phyloP scores from a whole-genome alignment of 2,329 filamentous ascomycete species.

The Fusarium multiceps region DNA sequence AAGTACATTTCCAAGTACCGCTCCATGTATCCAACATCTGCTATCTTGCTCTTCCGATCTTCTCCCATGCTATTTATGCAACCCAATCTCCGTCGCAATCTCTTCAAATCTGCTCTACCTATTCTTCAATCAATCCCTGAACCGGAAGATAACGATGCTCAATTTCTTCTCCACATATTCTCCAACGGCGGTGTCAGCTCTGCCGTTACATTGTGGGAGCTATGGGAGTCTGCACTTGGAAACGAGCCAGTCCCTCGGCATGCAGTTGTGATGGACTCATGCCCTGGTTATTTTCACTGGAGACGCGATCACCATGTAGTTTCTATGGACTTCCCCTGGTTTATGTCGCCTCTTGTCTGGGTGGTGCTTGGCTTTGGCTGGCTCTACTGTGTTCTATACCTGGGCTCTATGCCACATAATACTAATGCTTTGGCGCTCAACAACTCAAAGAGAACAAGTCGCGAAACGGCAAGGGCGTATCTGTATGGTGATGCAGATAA shows the following conservation, averaged over 20 bases:
- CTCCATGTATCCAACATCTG: slow-evolving; percentile 56
- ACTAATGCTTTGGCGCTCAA: slow-evolving; percentile 55
- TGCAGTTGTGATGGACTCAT: slow-evolving; percentile 60
- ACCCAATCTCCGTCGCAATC: slow-evolving; percentile 46
- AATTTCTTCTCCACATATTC: slow-evolving; percentile 61
- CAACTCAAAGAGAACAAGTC: slow-evolving; percentile 45
- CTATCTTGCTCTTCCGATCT: slow-evolving; percentile 60
- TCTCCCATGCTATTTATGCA: slow-evolving; percentile 53
- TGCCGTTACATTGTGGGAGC: slow-evolving; percentile 50
- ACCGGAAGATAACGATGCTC: slow-evolving; percentile 38
- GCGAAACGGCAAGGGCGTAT: slow-evolving; percentile 61
- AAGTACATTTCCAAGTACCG: slow-evolving; percentile 63
- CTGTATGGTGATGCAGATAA: slow-evolving; percentile 62
- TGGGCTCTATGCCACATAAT: slow-evolving; percentile 48
- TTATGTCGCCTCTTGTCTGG: slow-evolving; percentile 51
- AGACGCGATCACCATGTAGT: slow-evolving; percentile 54
- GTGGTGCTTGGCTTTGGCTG: slow-evolving; percentile 49
- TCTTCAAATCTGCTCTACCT: slow-evolving; percentile 55
- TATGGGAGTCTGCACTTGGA: slow-evolving; percentile 33
- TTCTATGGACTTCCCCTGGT: slow-evolving; percentile 50
- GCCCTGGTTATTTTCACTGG: slow-evolving; percentile 59
- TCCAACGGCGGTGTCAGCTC: slow-evolving; percentile 64
- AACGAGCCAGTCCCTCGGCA: slow-evolving; percentile 54
- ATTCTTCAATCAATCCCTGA: slow-evolving; percentile 50
- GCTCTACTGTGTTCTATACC: slow-evolving; percentile 47